Conservation (phyloP, 169 alveolate genomes). For the Plasmodium relictum region DNA sequence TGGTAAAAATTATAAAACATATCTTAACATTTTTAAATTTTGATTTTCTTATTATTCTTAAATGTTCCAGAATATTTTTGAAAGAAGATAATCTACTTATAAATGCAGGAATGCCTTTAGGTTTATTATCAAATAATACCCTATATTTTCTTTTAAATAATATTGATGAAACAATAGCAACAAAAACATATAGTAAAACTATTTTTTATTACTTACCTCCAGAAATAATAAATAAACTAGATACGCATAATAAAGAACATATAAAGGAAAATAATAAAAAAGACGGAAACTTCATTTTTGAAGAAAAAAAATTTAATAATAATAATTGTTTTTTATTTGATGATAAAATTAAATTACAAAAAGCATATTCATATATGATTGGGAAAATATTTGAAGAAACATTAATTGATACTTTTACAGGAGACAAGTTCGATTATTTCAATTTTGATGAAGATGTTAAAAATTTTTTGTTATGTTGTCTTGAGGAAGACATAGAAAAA, state of each 20-base stretch:
- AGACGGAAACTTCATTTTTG: background rate
- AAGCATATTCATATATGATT: conserved; percentile 67
- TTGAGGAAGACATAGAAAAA: conserved; percentile 6
- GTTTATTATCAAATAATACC: conserved; percentile 26
- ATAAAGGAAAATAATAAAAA: background rate
- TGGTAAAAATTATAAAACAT: conserved; percentile 31
- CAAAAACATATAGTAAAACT: conserved; percentile 45
- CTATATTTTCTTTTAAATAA: conserved; percentile 13
- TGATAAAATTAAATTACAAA: conserved; percentile 33
- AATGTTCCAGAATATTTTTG: conserved; percentile 52
- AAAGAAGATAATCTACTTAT: conserved; percentile 47
- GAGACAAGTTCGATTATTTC: conserved; percentile 62
- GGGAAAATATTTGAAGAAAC: conserved; percentile 69
- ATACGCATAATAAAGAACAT: background rate
- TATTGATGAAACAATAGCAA: conserved; percentile 53
- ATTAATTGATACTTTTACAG: conserved; percentile 68
- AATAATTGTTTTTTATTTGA: conserved; percentile 22
- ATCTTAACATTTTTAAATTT: conserved; percentile 12
- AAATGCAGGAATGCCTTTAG: conserved; percentile 55
- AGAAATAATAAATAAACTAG: conserved; percentile 8
- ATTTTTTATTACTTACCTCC: conserved; percentile 57
- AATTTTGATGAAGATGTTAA: conserved; percentile 58
- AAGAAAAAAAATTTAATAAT: background rate
- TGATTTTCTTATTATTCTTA: conserved; percentile 16
- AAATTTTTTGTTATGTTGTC: conserved; percentile 25